Percentiles rank a stretch among this genome's conserved stretches.
phyloP scores from a whole-genome alignment of 768 basidiomycete genomes.

The Inosperma sp. region DNA sequence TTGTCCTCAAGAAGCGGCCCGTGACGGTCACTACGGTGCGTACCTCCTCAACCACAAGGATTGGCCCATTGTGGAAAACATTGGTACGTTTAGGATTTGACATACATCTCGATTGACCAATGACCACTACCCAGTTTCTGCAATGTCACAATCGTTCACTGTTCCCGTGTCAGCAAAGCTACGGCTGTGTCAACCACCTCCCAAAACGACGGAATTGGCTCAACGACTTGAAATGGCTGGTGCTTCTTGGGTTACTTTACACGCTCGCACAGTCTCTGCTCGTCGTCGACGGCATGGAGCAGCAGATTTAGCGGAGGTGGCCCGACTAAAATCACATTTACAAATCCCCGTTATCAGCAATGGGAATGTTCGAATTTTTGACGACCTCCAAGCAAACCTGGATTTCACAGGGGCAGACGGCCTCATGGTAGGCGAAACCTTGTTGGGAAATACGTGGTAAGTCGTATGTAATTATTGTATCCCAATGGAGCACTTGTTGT shows the following conservation, averaged over 20 bases:
- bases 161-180: constrained; percentile 67
- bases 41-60: constrained; percentile 72
- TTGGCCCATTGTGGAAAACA: constrained; percentile 61
- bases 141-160: constrained; percentile 56
- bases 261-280: constrained; percentile 69
- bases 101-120: background rate
- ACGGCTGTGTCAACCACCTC: constrained; percentile 49
- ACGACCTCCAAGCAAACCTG: constrained; percentile 53
- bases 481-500: constrained; percentile 2
- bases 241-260: constrained; percentile 66
- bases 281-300: constrained; percentile 66
- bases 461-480: constrained; percentile 17
- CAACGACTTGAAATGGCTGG: constrained; percentile 59
- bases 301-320: constrained; percentile 61
- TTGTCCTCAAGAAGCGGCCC: constrained; percentile 70
- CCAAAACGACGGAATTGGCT: constrained; percentile 53
- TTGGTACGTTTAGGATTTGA: constrained; percentile 41
- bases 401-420: constrained; percentile 62
- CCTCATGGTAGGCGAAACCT: constrained; percentile 76
- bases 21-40: constrained; percentile 64
- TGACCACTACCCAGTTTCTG: constrained; percentile 47
- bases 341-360: constrained; percentile 67
- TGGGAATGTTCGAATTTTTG: constrained; percentile 65
- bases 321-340: constrained; percentile 47
- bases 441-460: constrained; percentile 72